Evolutionary conservation across 805 yeast species (phyloP), one percentile per base, ranked within the genome.

Genomic region (Metschnikowia cerradonensis): DNA sequence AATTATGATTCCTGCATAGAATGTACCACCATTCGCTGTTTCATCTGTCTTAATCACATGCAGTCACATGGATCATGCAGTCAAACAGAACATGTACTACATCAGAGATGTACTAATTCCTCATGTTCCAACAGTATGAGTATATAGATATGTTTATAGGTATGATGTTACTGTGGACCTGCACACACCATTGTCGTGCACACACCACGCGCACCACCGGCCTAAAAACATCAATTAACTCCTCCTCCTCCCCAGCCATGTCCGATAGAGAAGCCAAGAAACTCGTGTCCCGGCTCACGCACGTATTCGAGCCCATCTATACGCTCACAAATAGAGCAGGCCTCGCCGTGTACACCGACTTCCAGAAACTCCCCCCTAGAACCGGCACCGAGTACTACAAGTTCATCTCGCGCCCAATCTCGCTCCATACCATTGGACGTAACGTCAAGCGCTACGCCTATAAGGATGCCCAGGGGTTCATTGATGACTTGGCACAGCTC

Each of bases 321-420:
- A 60, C 61, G 53, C 62, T 78, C 53, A 66, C 63, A 35, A 81
- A 78, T 61, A 49, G 56, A 1, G 66, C 66, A 3, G 84, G 80
- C 23, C 62, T 73, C 40, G 71, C 70, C 41, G 75, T 81, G 43
- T 74, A 77, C 45, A 76, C 70, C 46, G 82, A 82, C 34, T 88
- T 88, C 68, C 86, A 84, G 54, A 77, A 82, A 40, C 77, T 91
- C 34, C 97, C 97, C 1, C 81, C 78, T 53, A 77, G 80, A 62
- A 83, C 81, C 55, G 84, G 80, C 38, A 80, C 86, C 3, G 96
- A 88, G 60, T 92, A 92, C 71, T 91, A 88, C 71, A 81, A 83
- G 58, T 75, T 85, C 49, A 88, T 92, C 62, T 77, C 76, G 60
- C 79, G 79, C 46, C 98, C 97, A n/a, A 80, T 88, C 62, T 88